A percentile compares a stretch with the other conserved stretches of the same genome.
These are phyloP conservation scores for Primulina huaijiensis DNA, from an alignment of 257 asterid species.

Conservation along the genomic window DNA sequence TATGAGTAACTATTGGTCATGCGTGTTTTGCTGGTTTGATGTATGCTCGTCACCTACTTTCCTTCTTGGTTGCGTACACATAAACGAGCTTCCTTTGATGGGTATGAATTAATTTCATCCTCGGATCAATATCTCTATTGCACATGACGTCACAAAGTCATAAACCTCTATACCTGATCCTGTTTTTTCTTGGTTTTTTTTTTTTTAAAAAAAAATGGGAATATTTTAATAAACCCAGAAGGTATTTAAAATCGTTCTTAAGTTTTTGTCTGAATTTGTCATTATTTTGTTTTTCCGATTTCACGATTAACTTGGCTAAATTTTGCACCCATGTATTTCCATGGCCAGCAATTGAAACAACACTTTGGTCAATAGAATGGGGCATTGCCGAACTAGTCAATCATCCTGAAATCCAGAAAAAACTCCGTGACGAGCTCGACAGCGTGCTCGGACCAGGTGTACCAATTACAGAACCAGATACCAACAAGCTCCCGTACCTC, in stretches of 20 bases:
- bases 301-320: neutral
- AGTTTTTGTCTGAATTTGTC: neutral
- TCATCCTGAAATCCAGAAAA: constrained; percentile 46
- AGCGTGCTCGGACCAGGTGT: constrained; percentile 47
- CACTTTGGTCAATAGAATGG: constrained; percentile 52
- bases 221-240: neutral
- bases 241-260: neutral
- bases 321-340: too few relatives aligned
- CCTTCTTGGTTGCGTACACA: neutral
- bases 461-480: constrained; percentile 44
- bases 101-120: too few relatives aligned
- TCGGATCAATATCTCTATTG: too few relatives aligned
- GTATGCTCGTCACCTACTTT: neutral
- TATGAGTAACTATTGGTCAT: neutral
- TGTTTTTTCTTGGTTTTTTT: too few relatives aligned
- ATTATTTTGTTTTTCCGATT: too few relatives aligned
- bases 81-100: too few relatives aligned
- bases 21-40: neutral
- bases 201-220: too few relatives aligned
- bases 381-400: constrained; percentile 50
- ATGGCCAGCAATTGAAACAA: constrained; percentile 45
- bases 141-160: neutral
- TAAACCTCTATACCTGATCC: neutral
- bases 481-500: constrained; percentile 38
- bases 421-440: constrained; percentile 40